These are phyloP conservation scores for Casuarina glauca DNA, from an alignment of 306 rosid species.

Conservation along the genomic window DNA sequence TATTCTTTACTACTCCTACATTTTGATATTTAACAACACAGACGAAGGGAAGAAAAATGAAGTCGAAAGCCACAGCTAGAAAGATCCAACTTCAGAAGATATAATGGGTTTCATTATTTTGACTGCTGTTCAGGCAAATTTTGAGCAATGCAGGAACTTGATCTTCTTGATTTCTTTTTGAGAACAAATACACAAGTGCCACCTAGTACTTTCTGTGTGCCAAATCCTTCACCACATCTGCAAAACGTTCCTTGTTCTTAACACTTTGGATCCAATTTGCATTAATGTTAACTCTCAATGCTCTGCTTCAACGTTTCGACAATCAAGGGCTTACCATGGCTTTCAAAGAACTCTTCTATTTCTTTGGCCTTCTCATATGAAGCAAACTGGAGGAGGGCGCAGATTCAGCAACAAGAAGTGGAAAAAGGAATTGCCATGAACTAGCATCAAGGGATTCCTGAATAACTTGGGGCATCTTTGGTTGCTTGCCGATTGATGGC, in stretches of 20 bases:
- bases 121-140: not conserved
- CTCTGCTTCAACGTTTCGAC: slow-evolving; percentile 91
- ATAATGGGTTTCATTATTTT: not conserved
- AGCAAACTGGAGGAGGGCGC: slow-evolving; percentile 60
- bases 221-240: slow-evolving; percentile 50
- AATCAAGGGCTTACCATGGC: slow-evolving; percentile 43
- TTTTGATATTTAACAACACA: slow-evolving; percentile 23
- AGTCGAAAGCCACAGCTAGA: not conserved
- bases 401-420: not conserved
- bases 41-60: not conserved
- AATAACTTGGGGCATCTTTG: not conserved
- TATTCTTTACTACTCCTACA: slow-evolving; percentile 12
- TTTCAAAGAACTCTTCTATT: slow-evolving; percentile 75
- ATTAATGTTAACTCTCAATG: slow-evolving; percentile 71
- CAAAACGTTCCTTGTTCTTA: slow-evolving; percentile 51
- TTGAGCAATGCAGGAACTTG: not conserved
- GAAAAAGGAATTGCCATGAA: not conserved
- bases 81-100: not conserved
- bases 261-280: slow-evolving; percentile 65
- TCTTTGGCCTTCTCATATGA: slow-evolving; percentile 78
- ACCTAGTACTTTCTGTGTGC: slow-evolving; percentile 45
- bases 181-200: not conserved
- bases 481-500: not conserved
- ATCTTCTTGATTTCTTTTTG: not conserved
- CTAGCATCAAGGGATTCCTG: not conserved